Evolutionary conservation across 2,329 filamentous ascomycete genomes (phyloP).

Genomic region (Penicillium sp.): DNA sequence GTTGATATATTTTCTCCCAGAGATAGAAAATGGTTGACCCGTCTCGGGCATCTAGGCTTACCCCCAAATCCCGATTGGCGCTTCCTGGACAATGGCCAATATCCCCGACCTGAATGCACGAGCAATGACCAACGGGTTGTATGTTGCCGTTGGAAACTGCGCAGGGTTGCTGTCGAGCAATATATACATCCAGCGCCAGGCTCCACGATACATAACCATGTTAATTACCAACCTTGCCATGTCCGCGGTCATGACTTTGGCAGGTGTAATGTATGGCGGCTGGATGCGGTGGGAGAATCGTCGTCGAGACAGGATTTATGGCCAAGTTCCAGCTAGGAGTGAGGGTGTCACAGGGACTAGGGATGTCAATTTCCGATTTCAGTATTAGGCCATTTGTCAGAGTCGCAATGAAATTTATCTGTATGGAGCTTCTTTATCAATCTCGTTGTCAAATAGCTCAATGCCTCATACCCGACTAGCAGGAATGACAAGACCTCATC

Average conservation of each 20-base stretch:
- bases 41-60: slow-evolving; percentile 41
- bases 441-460: too few relatives aligned
- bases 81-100: slow-evolving; percentile 72
- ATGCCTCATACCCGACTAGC: too few relatives aligned
- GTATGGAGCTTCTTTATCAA: background rate
- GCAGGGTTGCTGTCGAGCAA: slow-evolving; percentile 66
- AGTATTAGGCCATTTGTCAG: background rate
- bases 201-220: slow-evolving; percentile 60
- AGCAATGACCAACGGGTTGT: slow-evolving; percentile 62
- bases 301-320: background rate
- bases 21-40: slow-evolving; percentile 31
- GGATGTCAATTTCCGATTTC: background rate
- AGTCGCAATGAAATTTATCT: background rate
- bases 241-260: background rate
- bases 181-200: slow-evolving; percentile 58
- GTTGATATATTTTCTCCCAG: background rate
- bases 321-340: background rate
- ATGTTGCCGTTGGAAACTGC: slow-evolving; percentile 66
- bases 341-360: background rate
- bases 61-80: slow-evolving; percentile 61
- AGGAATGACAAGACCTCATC: too few relatives aligned
- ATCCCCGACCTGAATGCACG: slow-evolving; percentile 67
- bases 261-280: background rate
- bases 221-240: slow-evolving; percentile 49
- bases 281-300: background rate